Evolutionary conservation across 305 asterid genomes (phyloP).

Genomic region (Fraxinus paxiana): DNA sequence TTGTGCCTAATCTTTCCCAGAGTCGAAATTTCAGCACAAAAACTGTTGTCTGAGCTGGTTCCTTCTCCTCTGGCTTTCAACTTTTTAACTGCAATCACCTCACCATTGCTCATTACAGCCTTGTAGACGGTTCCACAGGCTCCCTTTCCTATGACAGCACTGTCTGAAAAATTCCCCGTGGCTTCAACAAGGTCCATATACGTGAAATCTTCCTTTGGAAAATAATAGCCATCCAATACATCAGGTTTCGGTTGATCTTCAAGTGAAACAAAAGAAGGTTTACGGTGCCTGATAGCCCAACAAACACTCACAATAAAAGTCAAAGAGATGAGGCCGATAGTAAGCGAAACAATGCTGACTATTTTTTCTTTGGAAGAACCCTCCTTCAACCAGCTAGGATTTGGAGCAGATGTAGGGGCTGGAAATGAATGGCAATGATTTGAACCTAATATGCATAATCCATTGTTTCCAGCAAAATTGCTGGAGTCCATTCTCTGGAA

Average conservation of each 20-base stretch:
- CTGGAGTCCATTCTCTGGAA: constrained; percentile 66
- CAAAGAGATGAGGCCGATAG: constrained; percentile 53
- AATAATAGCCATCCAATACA: constrained; percentile 55
- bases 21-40: constrained; percentile 77
- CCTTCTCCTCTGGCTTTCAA: constrained; percentile 58
- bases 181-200: constrained; percentile 78
- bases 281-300: constrained; percentile 47
- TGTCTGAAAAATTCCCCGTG: constrained; percentile 62
- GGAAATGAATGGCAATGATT: constrained; percentile 38
- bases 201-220: constrained; percentile 60
- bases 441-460: constrained; percentile 38
- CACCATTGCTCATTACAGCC: constrained; percentile 63
- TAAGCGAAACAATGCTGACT: constrained; percentile 48
- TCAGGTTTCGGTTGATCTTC: constrained; percentile 43
- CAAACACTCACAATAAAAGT: constrained; percentile 51
- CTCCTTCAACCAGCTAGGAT: constrained; percentile 43
- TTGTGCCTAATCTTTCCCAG: constrained; percentile 74
- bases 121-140: constrained; percentile 85
- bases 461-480: constrained; percentile 64
- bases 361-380: constrained; percentile 50
- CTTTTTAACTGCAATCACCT: constrained; percentile 69
- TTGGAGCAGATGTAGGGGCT: constrained; percentile 26
- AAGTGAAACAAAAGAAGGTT: constrained; percentile 33
- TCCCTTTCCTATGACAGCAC: constrained; percentile 60
- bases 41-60: constrained; percentile 59